Evolutionary conservation across 2,329 filamentous ascomycete genomes (phyloP), one percentile per base, ranked within the genome.

Genomic region (Pseudohalonectria lignicola): DNA sequence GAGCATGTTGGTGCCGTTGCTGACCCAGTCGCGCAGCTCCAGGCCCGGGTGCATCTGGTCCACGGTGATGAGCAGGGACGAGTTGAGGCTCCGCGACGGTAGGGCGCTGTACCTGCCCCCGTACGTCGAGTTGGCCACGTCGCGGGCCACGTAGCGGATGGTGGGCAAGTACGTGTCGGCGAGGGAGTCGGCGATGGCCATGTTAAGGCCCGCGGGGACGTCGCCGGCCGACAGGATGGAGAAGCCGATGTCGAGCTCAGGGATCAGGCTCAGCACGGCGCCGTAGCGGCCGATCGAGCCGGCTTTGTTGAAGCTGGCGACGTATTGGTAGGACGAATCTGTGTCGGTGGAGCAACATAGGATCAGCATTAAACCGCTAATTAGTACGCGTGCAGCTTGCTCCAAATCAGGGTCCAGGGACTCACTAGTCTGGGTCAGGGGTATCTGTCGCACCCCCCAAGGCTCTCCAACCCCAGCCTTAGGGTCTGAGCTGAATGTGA

Each of bases 221-320:
- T 53, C 47, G 15, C 56, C 55, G 3, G 56, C 55, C 5, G 49
- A 46, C 29, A 55, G 37, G 40, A 60, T 41, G 21, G 46, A 47
- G 46, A 58, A 53, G 35, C 56, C 55, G 19, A 60, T 50, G 42
- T 56, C 48, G 36, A 58, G 52, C 31, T 59, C 56, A 7, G 56
- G 56, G 18, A 59, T 53, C 33, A 60, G 23, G 8, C 54, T 50
- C 10, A 59, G 39, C 9, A 59, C 43, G 3, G 46, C 36, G 30
- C 45, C 53, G 44, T 60, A 60, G 25, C 47, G 42, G 5, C 56
- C 55, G 18, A 59, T 38, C 31, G 45, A 50, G 31, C 56, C 55
- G 5, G 50, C 48, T 40, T 60, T 60, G 44, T 57, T 57, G 47
- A 54, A 59, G 8, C 53, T 53, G 34, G 56, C 55, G 5, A 56